Base-by-base conservation (phyloP, 2,329 filamentous ascomycete species). In the Leptographium radiaticola region DNA sequence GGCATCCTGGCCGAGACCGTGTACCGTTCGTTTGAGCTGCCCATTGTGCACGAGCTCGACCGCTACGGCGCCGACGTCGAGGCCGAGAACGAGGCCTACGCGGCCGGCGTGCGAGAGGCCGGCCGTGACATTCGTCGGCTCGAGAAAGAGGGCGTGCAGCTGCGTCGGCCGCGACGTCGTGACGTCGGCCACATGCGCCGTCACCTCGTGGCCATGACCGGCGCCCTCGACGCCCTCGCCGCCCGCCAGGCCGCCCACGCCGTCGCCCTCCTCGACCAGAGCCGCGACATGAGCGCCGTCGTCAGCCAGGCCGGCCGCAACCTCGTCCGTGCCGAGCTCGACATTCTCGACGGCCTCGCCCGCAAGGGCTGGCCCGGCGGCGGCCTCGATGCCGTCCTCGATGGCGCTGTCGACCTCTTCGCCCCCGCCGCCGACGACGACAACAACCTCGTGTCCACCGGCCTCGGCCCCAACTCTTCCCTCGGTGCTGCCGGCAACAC, bases 1-100 rank as follows among this genome's bases (percentile, higher is more conserved):
- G 80, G 84, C 63, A 85, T 86, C 60, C 74, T 86, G 4, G 79
- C 75, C 58, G 82, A 86, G 67, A 84, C 80, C 0, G 79, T 86
- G 10, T 85, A 86, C 66, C 74, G 81, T 53, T 75, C 73, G 55
- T 85, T 86, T 64, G 82, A 86, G 66, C 80, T 85, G 40, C 82
- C 82, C 5, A 69, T 86, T 25, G 71, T 85, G n/a, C 80, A 84
- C 67, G 82, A 85, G 67, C 71, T 85, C 34, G 82, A 86, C 65
- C 75, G 75, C 58, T 86, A 81, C 80, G 74, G 75, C 53, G 72
- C 72, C 52, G 75, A 77, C 59, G 77, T 84, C 55, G 80, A 82
- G 56, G 81, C 84, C 60, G 82, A 84, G 62, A 77, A 83, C 62
- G 75, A 79, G 53, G 68, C 70, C 12, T 85, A 85, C 65, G 72